Conservation (phyloP, 2,329 filamentous ascomycete genomes). For the Orbilia oligospora region DNA sequence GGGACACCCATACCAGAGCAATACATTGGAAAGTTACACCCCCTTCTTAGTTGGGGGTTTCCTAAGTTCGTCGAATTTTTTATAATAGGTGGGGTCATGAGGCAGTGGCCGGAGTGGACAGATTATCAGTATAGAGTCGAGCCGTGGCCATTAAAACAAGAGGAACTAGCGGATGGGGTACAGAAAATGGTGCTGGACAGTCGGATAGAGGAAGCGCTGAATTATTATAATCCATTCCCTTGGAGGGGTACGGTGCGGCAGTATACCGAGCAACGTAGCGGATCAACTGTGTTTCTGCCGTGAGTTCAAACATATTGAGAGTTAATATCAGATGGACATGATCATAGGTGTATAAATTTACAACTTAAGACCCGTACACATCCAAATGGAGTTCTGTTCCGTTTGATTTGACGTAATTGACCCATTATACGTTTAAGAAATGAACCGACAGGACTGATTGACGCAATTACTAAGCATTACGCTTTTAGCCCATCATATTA, state of each 20-base stretch:
- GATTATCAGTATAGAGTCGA: slow-evolving; percentile 5
- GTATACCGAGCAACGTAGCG: slow-evolving; percentile 17
- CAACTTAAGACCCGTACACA: too few species aligned
- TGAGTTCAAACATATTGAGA: too few species aligned
- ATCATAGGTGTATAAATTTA: too few species aligned
- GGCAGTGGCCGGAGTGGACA: slow-evolving; percentile 35
- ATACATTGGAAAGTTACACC: background rate
- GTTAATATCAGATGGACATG: too few species aligned
- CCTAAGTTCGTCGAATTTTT: slow-evolving; percentile 12
- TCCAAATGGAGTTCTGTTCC: too few species aligned
- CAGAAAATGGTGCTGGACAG: slow-evolving; percentile 14
- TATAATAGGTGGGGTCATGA: background rate
- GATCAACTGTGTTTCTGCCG: slow-evolving; percentile 24
- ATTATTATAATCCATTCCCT: slow-evolving; percentile 32
- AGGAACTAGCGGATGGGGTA: slow-evolving; percentile 6
- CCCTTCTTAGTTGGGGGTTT: slow-evolving; percentile 10
- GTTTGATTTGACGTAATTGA: too few species aligned
- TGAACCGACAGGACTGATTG: too few species aligned
- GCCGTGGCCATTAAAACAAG: slow-evolving; percentile 5
- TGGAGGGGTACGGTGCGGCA: slow-evolving; percentile 23
- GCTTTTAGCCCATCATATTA: too few species aligned
- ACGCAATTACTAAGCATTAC: too few species aligned
- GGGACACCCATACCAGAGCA: background rate
- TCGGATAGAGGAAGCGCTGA: slow-evolving; percentile 5
- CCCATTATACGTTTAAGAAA: background rate